Base-by-base conservation (phyloP, 108 stramenopile species). In the Ochromonas danica region DNA sequence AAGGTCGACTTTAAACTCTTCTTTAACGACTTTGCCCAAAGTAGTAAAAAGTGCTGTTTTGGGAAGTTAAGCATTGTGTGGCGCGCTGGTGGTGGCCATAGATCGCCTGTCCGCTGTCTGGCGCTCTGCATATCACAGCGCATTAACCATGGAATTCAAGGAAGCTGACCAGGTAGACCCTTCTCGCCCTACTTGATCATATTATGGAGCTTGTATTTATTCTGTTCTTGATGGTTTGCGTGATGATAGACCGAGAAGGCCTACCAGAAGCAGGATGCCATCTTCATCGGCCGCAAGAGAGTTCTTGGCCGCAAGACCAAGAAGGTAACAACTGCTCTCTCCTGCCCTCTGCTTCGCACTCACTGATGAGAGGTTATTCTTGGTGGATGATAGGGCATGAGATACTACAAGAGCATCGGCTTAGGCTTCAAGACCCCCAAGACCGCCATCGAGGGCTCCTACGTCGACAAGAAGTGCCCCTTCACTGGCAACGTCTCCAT, bases 401-500 rank as follows among this genome's bases (percentile, higher is more conserved):
- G 98, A 41, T 99, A 90, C 82, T 91, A 92, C 27, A 93, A 92
- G 86, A 92, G 87, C 81, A 92, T 99, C 67, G 98, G 98, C 81
- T 94, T 99, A 61, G 98, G 97, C 61, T 94, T 99, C 94, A 98
- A 98, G 91, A 99, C 97, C 70, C 98, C 98, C 61, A 93, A 91
- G 81, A 81, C 87, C 36, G 97, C 98, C 80, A 92, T 92, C 71
- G 93, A 96, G 87, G 95, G 93, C 67, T 95, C 80, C 87, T 99
- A 94, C 88, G 96, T 98, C 42, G 98, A 99, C 93, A 98, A 97
- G 91, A 99, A 99, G 93, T 99, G 97, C 93, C 98, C 98, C 85
- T 99, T 98, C 92, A 97, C 97, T 45, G 98, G 98, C 81, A 94
- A 98, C 85, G 98, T 85, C 40, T 85, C 86, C 72, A 86, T 85